Percentiles rank a stretch among this genome's conserved stretches.
Conservation (phyloP, 2,329 filamentous ascomycete species). For the Cladophialophora bantiana region DNA sequence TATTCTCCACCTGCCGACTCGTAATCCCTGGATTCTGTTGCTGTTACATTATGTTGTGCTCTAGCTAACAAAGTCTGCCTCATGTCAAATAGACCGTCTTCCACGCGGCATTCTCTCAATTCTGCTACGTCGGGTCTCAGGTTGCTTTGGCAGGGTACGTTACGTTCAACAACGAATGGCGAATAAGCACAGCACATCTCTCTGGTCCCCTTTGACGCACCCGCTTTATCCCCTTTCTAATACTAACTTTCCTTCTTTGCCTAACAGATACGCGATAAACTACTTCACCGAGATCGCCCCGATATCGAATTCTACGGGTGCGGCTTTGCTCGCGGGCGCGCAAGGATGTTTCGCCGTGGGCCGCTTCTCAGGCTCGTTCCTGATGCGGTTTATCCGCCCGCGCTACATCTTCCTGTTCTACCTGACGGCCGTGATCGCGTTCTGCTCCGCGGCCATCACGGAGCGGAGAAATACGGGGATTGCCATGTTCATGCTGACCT, state of each 20-base stretch:
- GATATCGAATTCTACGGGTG: constrained; percentile 62
- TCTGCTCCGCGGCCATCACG: constrained; percentile 60
- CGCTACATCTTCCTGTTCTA: constrained; percentile 75
- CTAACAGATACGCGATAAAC: constrained; percentile 61
- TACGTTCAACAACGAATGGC: background rate
- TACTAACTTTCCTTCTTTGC: background rate
- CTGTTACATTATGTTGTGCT: background rate
- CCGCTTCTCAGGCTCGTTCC: constrained; percentile 69
- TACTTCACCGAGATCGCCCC: constrained; percentile 65
- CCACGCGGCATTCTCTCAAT: constrained; percentile 77
- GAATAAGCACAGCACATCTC: background rate
- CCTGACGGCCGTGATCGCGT: constrained; percentile 67
- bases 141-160: constrained; percentile 59
- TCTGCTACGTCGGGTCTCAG: constrained; percentile 81
- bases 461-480: constrained; percentile 57
- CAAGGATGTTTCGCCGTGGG: constrained; percentile 76
- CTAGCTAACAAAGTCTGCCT: background rate
- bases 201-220: background rate
- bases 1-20: too few species aligned
- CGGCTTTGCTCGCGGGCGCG: constrained; percentile 75
- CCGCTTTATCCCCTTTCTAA: background rate
- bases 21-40: background rate
- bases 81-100: constrained; percentile 58
- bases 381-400: constrained; percentile 70
- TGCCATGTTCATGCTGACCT: constrained; percentile 51